Percentiles rank a stretch among this genome's conserved stretches.
These are phyloP conservation scores for Jaapia argillacea DNA, from an alignment of 768 basidiomycete species.

Conservation along the genomic window DNA sequence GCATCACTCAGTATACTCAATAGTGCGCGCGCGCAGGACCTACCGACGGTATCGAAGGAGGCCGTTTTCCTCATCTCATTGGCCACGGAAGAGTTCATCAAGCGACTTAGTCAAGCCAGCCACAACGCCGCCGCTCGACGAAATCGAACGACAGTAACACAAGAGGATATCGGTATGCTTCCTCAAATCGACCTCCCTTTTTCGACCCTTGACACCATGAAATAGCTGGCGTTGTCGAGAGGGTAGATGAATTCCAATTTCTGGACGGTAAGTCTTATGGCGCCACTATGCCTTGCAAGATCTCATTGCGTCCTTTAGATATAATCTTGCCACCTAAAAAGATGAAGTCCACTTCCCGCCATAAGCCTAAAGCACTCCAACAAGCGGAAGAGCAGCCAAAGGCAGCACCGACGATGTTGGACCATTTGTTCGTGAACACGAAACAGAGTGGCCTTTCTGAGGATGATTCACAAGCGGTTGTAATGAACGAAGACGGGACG, in stretches of 20 bases:
- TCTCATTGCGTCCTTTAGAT: conserved; percentile 26
- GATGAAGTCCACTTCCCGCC: too few relatives aligned
- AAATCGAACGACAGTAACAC: conserved; percentile 64
- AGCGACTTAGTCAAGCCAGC: conserved; percentile 60
- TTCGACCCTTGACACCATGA: not conserved
- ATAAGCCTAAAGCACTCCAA: conserved; percentile 28
- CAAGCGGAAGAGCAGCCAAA: conserved; percentile 11
- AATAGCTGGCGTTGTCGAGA: conserved; percentile 52
- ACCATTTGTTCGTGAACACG: conserved; percentile 33
- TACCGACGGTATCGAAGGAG: conserved; percentile 67
- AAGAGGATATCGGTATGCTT: conserved; percentile 72
- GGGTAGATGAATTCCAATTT: conserved; percentile 69
- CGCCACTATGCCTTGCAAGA: not conserved
- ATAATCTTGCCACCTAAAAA: too few relatives aligned
- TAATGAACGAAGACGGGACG: conserved; percentile 52
- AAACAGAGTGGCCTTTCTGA: conserved; percentile 11
- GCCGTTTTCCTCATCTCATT: conserved; percentile 72
- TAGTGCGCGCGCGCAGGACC: conserved; percentile 36
- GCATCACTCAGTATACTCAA: not conserved
- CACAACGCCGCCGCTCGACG: conserved; percentile 63
- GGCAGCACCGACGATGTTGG: conserved; percentile 30
- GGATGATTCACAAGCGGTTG: conserved; percentile 29
- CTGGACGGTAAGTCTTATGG: conserved; percentile 48
- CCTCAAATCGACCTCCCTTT: not conserved
- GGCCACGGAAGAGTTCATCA: conserved; percentile 85